A percentile compares a stretch with the other conserved stretches of the same genome.
Evolutionary conservation across 108 stramenopile genomes (phyloP).

Genomic region (Discostella pseudostelligera): DNA sequence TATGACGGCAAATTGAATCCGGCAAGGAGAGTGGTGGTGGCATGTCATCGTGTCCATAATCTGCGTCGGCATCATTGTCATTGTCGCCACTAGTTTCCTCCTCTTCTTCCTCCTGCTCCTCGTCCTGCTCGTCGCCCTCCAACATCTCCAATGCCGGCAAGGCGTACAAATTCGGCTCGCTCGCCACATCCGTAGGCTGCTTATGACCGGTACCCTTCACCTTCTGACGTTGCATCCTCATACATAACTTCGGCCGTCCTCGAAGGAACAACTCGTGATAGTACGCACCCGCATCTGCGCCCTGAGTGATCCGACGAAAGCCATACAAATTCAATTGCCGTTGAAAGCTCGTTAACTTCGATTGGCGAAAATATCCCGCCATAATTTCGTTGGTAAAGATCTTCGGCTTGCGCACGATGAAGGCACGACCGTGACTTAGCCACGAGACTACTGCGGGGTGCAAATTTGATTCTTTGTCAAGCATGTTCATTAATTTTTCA

Average conservation of each 20-base stretch:
- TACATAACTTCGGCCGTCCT: conserved; percentile 70
- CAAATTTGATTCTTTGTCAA: conserved; percentile 48
- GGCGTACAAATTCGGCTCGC: conserved; percentile 84
- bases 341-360: conserved; percentile 80
- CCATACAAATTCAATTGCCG: conserved; percentile 93
- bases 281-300: conserved; percentile 82
- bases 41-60: background rate
- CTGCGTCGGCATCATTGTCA: background rate
- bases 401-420: conserved; percentile 83
- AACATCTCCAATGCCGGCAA: conserved; percentile 43
- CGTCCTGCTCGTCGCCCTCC: background rate
- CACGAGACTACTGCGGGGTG: conserved; percentile 58
- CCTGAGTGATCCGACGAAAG: conserved; percentile 87
- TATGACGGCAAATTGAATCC: background rate
- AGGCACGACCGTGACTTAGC: conserved; percentile 83
- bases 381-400: conserved; percentile 83
- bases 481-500: conserved; percentile 81
- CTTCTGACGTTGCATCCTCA: conserved; percentile 82
- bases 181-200: conserved; percentile 77
- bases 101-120: background rate
- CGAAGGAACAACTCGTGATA: conserved; percentile 85
- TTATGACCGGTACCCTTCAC: conserved; percentile 90
- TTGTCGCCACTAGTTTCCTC: background rate
- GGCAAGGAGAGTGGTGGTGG: background rate
- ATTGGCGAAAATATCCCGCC: conserved; percentile 86